These are phyloP conservation scores for Buxus sempervirens DNA, from an alignment of 164 flowering plant genomes.

Conservation along the genomic window DNA sequence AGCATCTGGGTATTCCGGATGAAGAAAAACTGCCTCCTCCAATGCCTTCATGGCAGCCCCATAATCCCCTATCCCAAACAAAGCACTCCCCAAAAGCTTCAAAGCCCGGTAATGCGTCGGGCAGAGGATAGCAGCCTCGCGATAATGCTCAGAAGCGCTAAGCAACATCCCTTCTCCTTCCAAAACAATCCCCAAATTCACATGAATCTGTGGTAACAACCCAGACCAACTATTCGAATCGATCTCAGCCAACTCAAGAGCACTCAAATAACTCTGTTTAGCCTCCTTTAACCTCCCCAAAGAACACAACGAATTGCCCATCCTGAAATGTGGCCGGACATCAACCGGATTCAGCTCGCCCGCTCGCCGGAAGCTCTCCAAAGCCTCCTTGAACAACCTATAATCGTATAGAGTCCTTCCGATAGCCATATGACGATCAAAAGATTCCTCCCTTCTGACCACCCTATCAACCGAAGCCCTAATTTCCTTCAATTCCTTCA, in stretches of 20 bases:
- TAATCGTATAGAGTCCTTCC: constrained; percentile 18
- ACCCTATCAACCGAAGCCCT: constrained; percentile 9
- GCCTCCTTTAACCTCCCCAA: constrained; percentile 8
- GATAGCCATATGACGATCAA: constrained; percentile 20
- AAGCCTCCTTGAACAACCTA: constrained; percentile 11
- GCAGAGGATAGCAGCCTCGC: constrained; percentile 23
- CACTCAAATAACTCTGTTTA: constrained; percentile 8
- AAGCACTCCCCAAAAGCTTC: constrained; percentile 24
- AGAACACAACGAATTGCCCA: constrained; percentile 16
- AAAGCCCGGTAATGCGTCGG: constrained; percentile 23
- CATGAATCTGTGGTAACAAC: constrained; percentile 21
- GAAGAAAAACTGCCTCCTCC: constrained; percentile 20
- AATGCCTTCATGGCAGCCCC: constrained; percentile 16
- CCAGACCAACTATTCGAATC: constrained; percentile 11
- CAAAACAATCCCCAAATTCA: constrained; percentile 20
- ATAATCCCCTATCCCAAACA: constrained; percentile 26
- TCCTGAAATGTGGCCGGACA: constrained; percentile 16
- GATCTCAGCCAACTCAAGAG: constrained; percentile 16
- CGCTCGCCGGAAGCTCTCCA: constrained; percentile 18
- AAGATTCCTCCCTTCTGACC: constrained; percentile 12
- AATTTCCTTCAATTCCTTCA: constrained; percentile 17
- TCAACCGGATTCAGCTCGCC: constrained; percentile 14
- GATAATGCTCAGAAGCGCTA: constrained; percentile 21
- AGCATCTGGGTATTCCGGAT: constrained; percentile 18
- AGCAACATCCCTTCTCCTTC: constrained; percentile 22